Base-by-base conservation (phyloP, 495 filamentous ascomycete species). In the Hyaloscypha finlandica region DNA sequence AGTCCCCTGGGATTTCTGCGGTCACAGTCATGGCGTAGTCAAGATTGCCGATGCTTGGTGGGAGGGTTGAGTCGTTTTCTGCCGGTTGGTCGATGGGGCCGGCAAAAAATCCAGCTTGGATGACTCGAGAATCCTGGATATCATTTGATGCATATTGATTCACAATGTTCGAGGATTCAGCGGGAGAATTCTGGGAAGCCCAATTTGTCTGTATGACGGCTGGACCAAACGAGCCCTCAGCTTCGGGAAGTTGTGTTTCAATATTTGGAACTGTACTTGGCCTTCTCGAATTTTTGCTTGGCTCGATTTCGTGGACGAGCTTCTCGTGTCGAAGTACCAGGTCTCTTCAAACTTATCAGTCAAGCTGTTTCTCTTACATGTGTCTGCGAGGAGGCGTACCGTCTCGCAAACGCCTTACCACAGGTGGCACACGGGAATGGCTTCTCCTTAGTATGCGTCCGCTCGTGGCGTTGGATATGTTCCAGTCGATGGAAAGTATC, bases 241-340 rank as follows among this genome's bases (percentile, higher is more conserved):
- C 1, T 14, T 48, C 16, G 16, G 9, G 42, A 48, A 16, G 8
- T 25, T 33, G 59, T 61, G 20, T 33, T 19, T 25, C 53, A 30
- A 56, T 29, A 29, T 29, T 56, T 54, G 9, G 42, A 5, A 29
- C n/a, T 64, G 12, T 32, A 31, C 30, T 48, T 48, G 1, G 3
- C 9, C 42, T 6, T 48, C 42, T 14, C 9, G 42, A 3, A 4
- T 48, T 48, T 12, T 19, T 48, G 16, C 29, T 39, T 65, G 54
- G 37, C 22, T 33, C 55, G 33, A 48, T 61, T 3, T 35, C 51
- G 63, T 91, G 88, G 70, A 90, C 88, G 77, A 90, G 83, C 78
- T 88, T 89, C 77, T 89, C 86, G 81, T 91, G 88, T 72, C 88
- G 86, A 73, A 89, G 86, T 73, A 91, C 82, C 54, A 90, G 83